phyloP scores from a whole-genome alignment of 495 filamentous ascomycete species.

The Neurospora sp. region DNA sequence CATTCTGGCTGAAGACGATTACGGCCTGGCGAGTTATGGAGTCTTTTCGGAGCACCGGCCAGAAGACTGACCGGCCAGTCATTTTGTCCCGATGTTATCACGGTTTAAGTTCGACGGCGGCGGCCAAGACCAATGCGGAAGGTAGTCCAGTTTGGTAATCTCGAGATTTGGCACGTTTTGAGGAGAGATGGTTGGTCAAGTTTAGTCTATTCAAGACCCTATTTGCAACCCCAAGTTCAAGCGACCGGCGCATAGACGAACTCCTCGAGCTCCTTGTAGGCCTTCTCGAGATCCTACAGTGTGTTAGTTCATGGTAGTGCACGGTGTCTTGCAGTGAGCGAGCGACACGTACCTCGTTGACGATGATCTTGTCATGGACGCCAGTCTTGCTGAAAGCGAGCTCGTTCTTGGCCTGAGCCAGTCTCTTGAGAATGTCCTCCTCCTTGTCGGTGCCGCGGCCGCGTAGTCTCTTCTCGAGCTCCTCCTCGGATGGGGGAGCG shows the following conservation, averaged over 20 bases:
- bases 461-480: slow-evolving; percentile 65
- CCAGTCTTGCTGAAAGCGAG: slow-evolving; percentile 68
- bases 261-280: slow-evolving; percentile 67
- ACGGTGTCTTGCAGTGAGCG: background rate
- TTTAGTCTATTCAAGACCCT: slow-evolving; percentile 6
- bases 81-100: background rate
- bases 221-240: background rate
- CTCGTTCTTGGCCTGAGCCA: slow-evolving; percentile 72
- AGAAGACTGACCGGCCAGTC: background rate
- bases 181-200: background rate
- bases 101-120: background rate
- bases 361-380: slow-evolving; percentile 73
- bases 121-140: background rate
- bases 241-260: slow-evolving; percentile 39
- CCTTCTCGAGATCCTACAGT: slow-evolving; percentile 56
- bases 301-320: background rate
- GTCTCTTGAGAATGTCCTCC: slow-evolving; percentile 59
- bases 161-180: background rate
- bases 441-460: slow-evolving; percentile 80
- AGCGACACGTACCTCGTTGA: slow-evolving; percentile 54
- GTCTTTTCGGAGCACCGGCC: background rate
- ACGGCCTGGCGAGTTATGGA: background rate
- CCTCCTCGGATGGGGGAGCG: slow-evolving; percentile 64
- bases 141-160: background rate
- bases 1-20: background rate